These are phyloP conservation scores for Bipolaris bicolor DNA, from an alignment of 2,329 filamentous ascomycete genomes.

Conservation along the genomic window DNA sequence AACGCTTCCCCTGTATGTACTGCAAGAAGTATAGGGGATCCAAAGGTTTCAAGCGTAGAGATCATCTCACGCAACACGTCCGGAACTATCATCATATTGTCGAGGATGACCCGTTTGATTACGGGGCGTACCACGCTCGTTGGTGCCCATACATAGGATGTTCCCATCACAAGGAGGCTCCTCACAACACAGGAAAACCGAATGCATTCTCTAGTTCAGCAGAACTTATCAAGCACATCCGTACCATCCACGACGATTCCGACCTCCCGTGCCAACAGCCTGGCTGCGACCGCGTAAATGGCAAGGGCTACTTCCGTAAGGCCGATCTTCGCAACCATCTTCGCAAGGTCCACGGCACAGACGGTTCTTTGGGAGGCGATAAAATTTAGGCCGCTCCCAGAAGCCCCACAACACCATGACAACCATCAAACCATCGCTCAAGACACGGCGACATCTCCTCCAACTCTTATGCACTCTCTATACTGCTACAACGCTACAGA, in stretches of 20 bases:
- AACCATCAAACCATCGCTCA: too few relatives aligned
- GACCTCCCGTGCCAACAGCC: neutral
- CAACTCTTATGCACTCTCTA: too few relatives aligned
- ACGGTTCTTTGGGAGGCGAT: neutral
- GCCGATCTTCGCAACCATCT: neutral
- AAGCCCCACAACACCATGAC: neutral
- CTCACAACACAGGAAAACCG: accelerated
- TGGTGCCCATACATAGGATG: neutral
- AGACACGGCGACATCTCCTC: neutral
- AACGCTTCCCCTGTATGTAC: constrained; percentile 2
- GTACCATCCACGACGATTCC: neutral
- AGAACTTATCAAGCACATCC: neutral
- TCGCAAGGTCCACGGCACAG: neutral
- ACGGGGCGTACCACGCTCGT: accelerated
- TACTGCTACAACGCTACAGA: too few relatives aligned
- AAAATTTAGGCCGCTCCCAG: too few relatives aligned
- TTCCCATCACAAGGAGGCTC: accelerated
- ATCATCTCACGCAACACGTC: constrained; percentile 4
- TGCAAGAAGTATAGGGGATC: constrained; percentile 4
- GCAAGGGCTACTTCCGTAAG: neutral
- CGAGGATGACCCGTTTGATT: neutral
- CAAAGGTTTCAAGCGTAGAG: neutral
- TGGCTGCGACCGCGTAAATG: constrained; percentile 1
- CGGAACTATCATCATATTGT: constrained; percentile 6
- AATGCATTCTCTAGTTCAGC: accelerated